Conservation (phyloP, 305 asterid genomes). For the Rubia occidens region DNA sequence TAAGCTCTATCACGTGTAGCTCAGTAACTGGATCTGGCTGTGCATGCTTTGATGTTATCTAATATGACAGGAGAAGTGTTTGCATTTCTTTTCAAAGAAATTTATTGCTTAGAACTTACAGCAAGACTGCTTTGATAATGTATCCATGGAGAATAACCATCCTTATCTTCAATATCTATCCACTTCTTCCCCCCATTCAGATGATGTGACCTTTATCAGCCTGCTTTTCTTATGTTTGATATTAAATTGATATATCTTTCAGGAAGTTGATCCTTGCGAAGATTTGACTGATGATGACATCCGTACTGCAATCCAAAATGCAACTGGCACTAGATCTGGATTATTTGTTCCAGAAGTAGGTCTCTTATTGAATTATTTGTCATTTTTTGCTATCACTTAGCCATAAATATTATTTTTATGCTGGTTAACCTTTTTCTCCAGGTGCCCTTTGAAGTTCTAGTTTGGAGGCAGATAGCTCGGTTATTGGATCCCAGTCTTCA, state of each 20-base stretch:
- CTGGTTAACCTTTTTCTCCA: conserved; percentile 21
- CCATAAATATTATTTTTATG: not conserved
- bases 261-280: conserved; percentile 94
- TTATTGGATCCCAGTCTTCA: conserved; percentile 90
- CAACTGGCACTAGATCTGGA: conserved; percentile 79
- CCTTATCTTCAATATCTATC: not conserved
- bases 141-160: not conserved
- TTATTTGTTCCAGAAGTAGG: conserved; percentile 78
- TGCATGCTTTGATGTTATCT: not conserved
- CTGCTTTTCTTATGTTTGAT: conserved; percentile 7
- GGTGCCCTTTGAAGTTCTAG: conserved; percentile 92
- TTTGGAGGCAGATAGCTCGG: conserved; percentile 76
- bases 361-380: conserved; percentile 8
- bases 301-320: conserved; percentile 81
- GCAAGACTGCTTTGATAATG: not conserved
- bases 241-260: conserved; percentile 22
- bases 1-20: not conserved
- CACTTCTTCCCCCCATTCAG: not conserved
- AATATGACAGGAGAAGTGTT: not conserved
- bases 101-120: not conserved
- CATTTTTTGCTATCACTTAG: not conserved
- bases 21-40: not conserved
- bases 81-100: not conserved
- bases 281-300: conserved; percentile 82
- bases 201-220: not conserved